Conservation (phyloP, 1,284 basidiomycete species). For the Thecaphora thlaspeos region DNA sequence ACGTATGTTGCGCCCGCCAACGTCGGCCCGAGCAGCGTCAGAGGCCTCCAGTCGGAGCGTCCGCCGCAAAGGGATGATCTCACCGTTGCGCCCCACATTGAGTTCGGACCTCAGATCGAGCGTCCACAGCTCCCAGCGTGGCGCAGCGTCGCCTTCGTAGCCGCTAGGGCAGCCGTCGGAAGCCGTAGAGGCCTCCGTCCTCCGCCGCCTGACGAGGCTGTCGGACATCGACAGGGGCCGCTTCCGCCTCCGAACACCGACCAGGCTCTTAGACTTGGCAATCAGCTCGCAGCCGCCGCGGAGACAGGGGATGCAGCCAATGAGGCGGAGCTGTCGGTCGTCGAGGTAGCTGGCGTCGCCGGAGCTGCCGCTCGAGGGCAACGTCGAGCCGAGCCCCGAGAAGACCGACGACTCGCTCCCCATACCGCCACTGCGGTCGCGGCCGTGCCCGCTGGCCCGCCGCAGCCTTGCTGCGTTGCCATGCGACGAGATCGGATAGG, state of each 20-base stretch:
- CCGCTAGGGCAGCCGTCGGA: constrained; percentile 2
- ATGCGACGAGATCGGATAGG: constrained; percentile 37
- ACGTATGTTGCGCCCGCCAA: background rate
- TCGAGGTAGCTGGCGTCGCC: constrained; percentile 1
- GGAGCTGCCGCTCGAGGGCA: background rate
- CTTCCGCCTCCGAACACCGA: background rate
- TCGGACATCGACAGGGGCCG: background rate
- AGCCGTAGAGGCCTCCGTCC: constrained; percentile 12
- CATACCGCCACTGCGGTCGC: constrained; percentile 23
- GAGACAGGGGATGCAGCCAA: constrained; percentile 29
- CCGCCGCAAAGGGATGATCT: constrained; percentile 20
- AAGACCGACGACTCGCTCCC: constrained; percentile 14
- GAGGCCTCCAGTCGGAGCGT: constrained; percentile 10
- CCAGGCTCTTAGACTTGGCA: background rate
- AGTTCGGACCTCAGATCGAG: constrained; percentile 27
- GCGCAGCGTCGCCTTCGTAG: background rate
- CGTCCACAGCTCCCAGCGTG: constrained; percentile 31
- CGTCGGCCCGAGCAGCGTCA: background rate
- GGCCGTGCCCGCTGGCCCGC: constrained; percentile 20
- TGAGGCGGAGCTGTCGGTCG: constrained; percentile 21
- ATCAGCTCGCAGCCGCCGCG: constrained; percentile 17
- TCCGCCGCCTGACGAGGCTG: background rate
- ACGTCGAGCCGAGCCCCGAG: background rate
- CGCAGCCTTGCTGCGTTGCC: constrained; percentile 22
- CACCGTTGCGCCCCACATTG: constrained; percentile 25